A percentile compares a stretch with the other conserved stretches of the same genome.
These are phyloP conservation scores for Diatrype stigma DNA, from an alignment of 2,329 filamentous ascomycete species.

Conservation along the genomic window DNA sequence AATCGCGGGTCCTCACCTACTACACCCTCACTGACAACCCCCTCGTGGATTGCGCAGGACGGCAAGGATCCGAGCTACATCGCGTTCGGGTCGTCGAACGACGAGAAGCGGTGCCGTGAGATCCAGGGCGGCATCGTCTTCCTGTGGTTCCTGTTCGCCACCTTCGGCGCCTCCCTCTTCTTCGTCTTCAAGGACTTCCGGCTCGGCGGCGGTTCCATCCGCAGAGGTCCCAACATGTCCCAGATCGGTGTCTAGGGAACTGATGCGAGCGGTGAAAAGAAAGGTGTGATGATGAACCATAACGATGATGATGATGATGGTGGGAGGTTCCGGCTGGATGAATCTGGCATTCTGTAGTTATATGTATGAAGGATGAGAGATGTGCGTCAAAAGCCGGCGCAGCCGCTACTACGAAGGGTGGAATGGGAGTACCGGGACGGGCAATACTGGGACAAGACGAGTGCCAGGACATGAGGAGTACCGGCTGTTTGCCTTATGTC, in stretches of 20 bases:
- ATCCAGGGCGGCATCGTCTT: constrained; percentile 72
- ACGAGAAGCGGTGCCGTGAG: constrained; percentile 65
- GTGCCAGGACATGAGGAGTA: background rate
- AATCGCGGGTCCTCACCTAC: too few relatives aligned
- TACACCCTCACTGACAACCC: too few relatives aligned
- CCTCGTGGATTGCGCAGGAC: too few relatives aligned
- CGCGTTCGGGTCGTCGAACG: constrained; percentile 56
- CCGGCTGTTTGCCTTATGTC: background rate
- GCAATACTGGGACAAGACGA: too few relatives aligned
- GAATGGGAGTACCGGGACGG: too few relatives aligned
- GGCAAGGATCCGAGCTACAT: constrained; percentile 50
- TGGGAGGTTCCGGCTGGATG: background rate
- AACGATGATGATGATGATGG: too few relatives aligned
- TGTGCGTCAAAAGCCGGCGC: background rate
- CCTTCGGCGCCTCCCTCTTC: constrained; percentile 54
- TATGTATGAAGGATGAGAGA: too few relatives aligned
- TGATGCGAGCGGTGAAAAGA: constrained; percentile 13
- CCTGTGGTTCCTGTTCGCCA: constrained; percentile 72
- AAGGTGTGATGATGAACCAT: too few relatives aligned
- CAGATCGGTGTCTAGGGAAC: constrained; percentile 46
- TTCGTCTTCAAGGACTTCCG: constrained; percentile 52
- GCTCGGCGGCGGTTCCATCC: constrained; percentile 43
- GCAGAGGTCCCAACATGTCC: constrained; percentile 47
- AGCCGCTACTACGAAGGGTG: background rate
- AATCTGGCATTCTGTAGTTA: background rate